Evolutionary conservation across 2,329 filamentous ascomycete species (phyloP).

Genomic region (Diaporthe capsici): DNA sequence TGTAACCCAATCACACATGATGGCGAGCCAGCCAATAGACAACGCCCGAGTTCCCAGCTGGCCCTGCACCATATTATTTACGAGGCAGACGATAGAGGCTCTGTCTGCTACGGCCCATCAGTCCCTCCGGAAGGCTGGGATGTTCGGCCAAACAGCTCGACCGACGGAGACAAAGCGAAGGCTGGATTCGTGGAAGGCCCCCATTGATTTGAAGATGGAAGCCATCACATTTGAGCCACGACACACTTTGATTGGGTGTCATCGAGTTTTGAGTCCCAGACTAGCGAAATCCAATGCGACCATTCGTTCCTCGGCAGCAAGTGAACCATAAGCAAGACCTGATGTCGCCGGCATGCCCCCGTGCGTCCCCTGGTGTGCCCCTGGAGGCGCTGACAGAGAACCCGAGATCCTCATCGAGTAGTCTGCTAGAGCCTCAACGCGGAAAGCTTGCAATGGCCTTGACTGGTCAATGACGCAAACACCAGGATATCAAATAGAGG

Average conservation of each 20-base stretch:
- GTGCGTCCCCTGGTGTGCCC: neutral
- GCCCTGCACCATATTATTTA: neutral
- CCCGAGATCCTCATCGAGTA: neutral
- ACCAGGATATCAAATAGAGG: neutral
- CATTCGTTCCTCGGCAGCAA: neutral
- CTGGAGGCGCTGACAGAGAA: conserved; percentile 1
- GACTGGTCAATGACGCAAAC: neutral
- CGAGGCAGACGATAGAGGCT: neutral
- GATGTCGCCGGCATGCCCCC: neutral
- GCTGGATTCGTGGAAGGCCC: neutral
- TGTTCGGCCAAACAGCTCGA: neutral
- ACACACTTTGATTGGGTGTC: neutral
- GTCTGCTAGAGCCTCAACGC: neutral
- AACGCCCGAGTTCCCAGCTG: neutral
- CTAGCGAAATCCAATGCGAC: neutral
- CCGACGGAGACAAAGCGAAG: neutral
- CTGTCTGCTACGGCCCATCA: neutral
- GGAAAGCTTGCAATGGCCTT: neutral
- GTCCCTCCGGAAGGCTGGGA: neutral
- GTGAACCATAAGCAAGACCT: neutral
- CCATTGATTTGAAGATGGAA: neutral
- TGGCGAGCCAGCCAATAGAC: conserved; percentile 4
- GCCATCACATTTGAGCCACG: neutral
- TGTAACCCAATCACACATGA: conserved; percentile 2
- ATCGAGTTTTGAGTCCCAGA: neutral